Conservation (phyloP, 1,139 yeast species). For the Debaryomycetaceae sp. region DNA sequence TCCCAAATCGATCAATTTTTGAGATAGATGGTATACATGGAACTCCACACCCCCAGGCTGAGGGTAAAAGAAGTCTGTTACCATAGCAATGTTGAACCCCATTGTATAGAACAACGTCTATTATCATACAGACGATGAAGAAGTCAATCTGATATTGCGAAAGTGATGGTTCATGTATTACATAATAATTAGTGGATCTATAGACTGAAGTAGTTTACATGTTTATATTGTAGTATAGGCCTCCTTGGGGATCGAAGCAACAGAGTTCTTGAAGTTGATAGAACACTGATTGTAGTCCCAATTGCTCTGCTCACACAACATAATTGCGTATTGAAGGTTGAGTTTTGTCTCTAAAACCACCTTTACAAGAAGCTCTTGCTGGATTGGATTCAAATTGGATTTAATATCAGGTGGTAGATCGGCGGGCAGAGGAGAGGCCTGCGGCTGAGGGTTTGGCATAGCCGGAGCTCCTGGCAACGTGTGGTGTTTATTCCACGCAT, state of each 20-base stretch:
- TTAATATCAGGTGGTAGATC: slow-evolving; percentile 55
- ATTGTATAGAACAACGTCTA: slow-evolving; percentile 5
- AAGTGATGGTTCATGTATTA: neutral
- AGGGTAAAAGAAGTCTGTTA: slow-evolving; percentile 96
- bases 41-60: slow-evolving; percentile 98
- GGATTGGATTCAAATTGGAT: slow-evolving; percentile 48
- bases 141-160: neutral
- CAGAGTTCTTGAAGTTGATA: slow-evolving; percentile 67
- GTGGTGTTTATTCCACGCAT: slow-evolving; percentile 49
- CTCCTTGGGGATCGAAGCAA: slow-evolving; percentile 40
- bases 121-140: neutral
- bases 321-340: slow-evolving; percentile 71
- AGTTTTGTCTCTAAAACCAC: slow-evolving; percentile 72
- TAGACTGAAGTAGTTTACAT: neutral
- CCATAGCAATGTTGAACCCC: slow-evolving; percentile 63
- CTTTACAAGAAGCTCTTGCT: slow-evolving; percentile 63
- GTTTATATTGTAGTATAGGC: slow-evolving; percentile 21
- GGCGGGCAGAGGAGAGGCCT: slow-evolving; percentile 25
- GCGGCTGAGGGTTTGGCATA: slow-evolving; percentile 11
- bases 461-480: slow-evolving; percentile 6
- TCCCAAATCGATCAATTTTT: slow-evolving; percentile 76
- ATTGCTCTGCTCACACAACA: slow-evolving; percentile 85
- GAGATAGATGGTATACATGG: slow-evolving; percentile 80
- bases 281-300: slow-evolving; percentile 78
- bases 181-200: neutral